Evolutionary conservation across 1,284 basidiomycete genomes (phyloP).

Genomic region (Butyriboletus appendiculatus): DNA sequence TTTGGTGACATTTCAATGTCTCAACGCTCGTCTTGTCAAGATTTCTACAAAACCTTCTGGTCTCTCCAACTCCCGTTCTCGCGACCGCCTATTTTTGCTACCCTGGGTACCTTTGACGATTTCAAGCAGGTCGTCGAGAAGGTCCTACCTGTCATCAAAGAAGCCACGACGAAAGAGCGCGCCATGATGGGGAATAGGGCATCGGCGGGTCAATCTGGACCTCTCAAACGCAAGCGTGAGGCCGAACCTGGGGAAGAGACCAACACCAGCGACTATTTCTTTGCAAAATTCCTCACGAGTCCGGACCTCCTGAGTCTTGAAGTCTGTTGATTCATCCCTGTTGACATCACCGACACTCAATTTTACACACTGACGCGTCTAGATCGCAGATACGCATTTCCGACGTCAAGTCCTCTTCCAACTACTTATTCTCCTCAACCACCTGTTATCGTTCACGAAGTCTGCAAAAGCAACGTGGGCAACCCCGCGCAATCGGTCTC

Average conservation of each 20-base stretch:
- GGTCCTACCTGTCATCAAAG: conserved; percentile 76
- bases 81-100: conserved; percentile 63
- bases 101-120: conserved; percentile 51
- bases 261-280: conserved; percentile 74
- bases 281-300: conserved; percentile 88
- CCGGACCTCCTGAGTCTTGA: conserved; percentile 86
- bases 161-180: conserved; percentile 81
- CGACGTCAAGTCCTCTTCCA: conserved; percentile 91
- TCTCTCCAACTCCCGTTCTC: conserved; percentile 79
- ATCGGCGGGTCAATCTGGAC: conserved; percentile 38
- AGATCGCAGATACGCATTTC: conserved; percentile 88
- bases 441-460: conserved; percentile 78
- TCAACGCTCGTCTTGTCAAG: conserved; percentile 39
- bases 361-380: conserved; percentile 10
- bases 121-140: conserved; percentile 72
- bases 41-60: conserved; percentile 86
- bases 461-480: conserved; percentile 63
- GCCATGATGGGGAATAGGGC: conserved; percentile 75
- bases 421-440: conserved; percentile 79
- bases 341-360: conserved; percentile 4
- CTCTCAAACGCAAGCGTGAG: conserved; percentile 68
- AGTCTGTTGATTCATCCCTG: conserved; percentile 42
- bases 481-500: conserved; percentile 63
- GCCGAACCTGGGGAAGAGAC: conserved; percentile 48
- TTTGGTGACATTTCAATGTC: neutral